Base-by-base conservation (phyloP, 75 land plant genomes). In the Sequoiadendron giganteum region DNA sequence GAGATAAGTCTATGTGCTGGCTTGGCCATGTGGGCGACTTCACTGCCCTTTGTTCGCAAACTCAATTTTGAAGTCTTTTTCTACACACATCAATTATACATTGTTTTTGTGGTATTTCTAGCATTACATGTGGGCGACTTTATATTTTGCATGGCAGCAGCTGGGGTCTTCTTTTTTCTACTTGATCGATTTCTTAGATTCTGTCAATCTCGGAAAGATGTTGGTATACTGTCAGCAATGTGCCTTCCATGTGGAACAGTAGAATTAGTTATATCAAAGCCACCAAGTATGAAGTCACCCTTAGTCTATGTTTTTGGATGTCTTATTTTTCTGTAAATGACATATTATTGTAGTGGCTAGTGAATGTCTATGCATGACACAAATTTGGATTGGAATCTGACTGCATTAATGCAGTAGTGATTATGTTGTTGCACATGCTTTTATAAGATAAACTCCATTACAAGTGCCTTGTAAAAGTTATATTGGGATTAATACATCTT, bases 141-240 rank as follows among this genome's bases (percentile, higher is more conserved):
- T 89, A 88, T 94, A 68, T 93, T 94, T 85, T 84, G 93, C 73
- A 89, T 93, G 19, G 89, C 91, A 55, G 94, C 94, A 32, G 93
- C 90, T 79, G 93, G 89, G 25, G 92, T 97, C 32, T 94, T 95
- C 52, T 93, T 97, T 56, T 97, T 96, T 90, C 82, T 94, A 78
- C 91, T 97, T 43, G 99, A 97, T 86, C 96, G 99, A 40, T 97
- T 96, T 87, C 89, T 97, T 65, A 91, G 99, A 82, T 95, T 95
- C 89, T 90, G 90, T 14, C 99, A 97, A 86, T 97, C 99, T 34
- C 79, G 93, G 58, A 88, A 61, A 56, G 88, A 87, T 21, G 97
- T 95, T 38, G 90, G 91, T 73, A 40, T 97, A 68, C 55, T 96
- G 55, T 94, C 96, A 39, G 97, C 97, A 32, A 88, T 49, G 28